Evolutionary conservation across 192 early-diverging fungal species (phyloP).

Genomic region (Coemansia sp.): DNA sequence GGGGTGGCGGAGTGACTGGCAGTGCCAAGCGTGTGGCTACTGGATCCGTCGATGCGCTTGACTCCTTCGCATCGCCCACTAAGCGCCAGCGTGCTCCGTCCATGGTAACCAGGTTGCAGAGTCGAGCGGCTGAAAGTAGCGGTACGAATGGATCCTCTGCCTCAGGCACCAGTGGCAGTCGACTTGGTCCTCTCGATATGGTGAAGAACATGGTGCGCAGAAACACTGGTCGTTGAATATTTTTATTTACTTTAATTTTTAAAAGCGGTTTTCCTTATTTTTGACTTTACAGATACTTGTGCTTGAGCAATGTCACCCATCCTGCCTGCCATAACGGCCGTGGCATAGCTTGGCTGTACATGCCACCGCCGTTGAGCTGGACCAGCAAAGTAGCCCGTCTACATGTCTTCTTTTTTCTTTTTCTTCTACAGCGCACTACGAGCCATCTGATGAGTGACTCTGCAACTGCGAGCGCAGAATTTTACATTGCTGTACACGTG

Average conservation of each 20-base stretch:
- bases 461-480: neutral
- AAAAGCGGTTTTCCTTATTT: neutral
- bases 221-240: neutral
- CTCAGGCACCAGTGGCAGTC: neutral
- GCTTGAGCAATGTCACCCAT: too few relatives aligned
- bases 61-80: slow-evolving; percentile 22
- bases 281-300: neutral
- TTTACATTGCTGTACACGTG: slow-evolving; percentile 36
- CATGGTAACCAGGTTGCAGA: neutral
- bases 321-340: neutral
- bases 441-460: neutral
- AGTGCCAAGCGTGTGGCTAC: slow-evolving; percentile 23
- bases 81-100: slow-evolving; percentile 36
- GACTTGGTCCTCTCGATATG: neutral
- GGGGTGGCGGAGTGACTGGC: slow-evolving; percentile 15
- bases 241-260: neutral
- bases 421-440: neutral
- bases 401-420: neutral
- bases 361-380: neutral
- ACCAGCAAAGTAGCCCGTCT: neutral
- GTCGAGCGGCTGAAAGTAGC: neutral
- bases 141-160: neutral
- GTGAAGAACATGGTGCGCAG: neutral
- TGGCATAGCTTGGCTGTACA: neutral
- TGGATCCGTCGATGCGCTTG: neutral